A percentile compares a stretch with the other conserved stretches of the same genome.
phyloP scores from a whole-genome alignment of 495 filamentous ascomycete genomes.

The Xylaria longipes region DNA sequence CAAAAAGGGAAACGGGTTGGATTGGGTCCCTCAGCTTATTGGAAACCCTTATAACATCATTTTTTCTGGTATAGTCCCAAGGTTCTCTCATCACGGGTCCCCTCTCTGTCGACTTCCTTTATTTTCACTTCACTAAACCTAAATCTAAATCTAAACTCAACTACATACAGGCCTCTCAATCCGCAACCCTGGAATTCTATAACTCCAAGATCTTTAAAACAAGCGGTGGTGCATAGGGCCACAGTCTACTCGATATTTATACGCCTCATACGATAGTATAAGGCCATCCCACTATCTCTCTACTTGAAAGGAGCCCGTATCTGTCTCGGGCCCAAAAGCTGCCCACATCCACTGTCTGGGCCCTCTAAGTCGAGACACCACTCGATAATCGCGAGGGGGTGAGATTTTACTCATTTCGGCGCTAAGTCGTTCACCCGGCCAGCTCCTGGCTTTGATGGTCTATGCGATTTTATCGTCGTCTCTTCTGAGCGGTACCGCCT shows the following conservation, averaged over 20 bases:
- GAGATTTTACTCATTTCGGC: neutral
- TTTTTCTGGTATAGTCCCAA: neutral
- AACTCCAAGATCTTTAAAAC: neutral
- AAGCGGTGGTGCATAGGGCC: neutral
- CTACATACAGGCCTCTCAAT: neutral
- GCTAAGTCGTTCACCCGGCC: neutral
- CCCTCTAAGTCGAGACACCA: neutral
- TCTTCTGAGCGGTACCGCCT: neutral
- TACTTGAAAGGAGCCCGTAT: neutral
- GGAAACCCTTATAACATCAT: neutral
- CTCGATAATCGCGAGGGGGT: slow-evolving; percentile 1
- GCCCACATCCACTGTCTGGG: neutral
- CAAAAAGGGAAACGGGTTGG: neutral
- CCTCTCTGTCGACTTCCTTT: neutral
- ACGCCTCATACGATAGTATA: neutral
- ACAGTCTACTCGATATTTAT: neutral
- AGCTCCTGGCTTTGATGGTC: neutral
- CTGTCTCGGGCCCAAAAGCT: neutral
- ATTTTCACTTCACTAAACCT: neutral
- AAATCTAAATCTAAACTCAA: neutral
- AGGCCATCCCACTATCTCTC: neutral
- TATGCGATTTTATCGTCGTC: neutral
- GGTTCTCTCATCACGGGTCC: neutral
- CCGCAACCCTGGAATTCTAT: neutral
- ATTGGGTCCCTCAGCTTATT: neutral